phyloP scores from a whole-genome alignment of 331 rosid genomes.

The Cydonia oblonga region DNA sequence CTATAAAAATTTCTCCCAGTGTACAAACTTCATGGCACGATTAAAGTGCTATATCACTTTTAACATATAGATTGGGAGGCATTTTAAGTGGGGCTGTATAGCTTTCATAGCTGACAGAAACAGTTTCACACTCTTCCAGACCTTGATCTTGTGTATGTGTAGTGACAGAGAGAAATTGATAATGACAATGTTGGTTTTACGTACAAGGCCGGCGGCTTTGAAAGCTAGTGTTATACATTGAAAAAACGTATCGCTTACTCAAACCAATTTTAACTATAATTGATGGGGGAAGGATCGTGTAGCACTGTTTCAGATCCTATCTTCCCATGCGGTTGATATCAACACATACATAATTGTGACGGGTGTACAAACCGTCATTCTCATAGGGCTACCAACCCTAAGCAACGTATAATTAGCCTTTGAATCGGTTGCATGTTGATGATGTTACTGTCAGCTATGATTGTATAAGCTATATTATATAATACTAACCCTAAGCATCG shows the following conservation, averaged over 20 bases:
- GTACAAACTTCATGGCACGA: not conserved
- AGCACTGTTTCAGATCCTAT: not conserved
- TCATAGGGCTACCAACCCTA: not conserved
- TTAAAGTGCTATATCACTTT: not conserved
- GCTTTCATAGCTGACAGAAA: not conserved
- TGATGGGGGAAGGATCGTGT: not conserved
- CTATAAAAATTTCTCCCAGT: not conserved
- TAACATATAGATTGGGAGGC: not conserved
- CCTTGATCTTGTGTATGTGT: not conserved
- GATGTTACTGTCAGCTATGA: not conserved
- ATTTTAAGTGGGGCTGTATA: not conserved
- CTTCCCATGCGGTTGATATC: too few species aligned
- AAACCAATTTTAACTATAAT: not conserved
- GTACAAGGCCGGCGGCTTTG: not conserved
- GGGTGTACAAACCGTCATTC: not conserved
- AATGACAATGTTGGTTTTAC: not conserved
- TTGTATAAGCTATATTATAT: not conserved
- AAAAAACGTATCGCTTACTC: not conserved
- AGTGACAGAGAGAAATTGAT: not conserved
- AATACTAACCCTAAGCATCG: too few species aligned
- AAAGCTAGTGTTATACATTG: not conserved
- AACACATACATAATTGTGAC: not conserved
- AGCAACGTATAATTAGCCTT: not conserved
- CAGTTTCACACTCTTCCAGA: not conserved
- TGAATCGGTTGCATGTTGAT: not conserved